Conservation (phyloP, 345 rosid species). For the Cardiospermum halicacabum region DNA sequence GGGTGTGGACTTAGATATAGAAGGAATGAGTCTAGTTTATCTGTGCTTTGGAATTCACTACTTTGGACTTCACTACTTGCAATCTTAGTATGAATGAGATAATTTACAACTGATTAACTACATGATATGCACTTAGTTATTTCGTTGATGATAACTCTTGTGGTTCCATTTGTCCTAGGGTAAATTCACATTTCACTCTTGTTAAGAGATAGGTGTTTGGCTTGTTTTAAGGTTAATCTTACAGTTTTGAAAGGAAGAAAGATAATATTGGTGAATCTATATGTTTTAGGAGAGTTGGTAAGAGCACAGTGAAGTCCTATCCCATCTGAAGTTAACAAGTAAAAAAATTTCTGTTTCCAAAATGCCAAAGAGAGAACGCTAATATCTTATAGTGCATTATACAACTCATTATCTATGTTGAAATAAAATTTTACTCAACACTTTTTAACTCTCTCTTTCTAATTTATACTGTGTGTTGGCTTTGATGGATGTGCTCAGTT, state of each 20-base stretch:
- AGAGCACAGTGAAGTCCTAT: background rate
- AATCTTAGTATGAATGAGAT: background rate
- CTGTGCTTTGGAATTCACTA: no score
- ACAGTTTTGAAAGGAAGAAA: background rate
- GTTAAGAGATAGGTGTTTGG: background rate
- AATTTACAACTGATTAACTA: background rate
- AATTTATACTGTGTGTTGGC: background rate
- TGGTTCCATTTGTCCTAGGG: background rate
- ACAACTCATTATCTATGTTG: background rate
- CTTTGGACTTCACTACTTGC: background rate
- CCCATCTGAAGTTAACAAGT: background rate
- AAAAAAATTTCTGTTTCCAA: no score
- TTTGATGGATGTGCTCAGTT: background rate
- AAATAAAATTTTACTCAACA: background rate
- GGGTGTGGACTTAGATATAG: background rate
- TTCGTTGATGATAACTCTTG: background rate
- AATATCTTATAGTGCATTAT: background rate
- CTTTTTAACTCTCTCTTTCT: background rate
- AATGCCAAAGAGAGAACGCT: no score
- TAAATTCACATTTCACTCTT: background rate
- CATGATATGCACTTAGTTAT: background rate
- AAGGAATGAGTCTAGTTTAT: background rate
- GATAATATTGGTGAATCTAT: background rate
- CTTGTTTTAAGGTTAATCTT: background rate
- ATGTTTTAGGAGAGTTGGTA: background rate